phyloP scores from a whole-genome alignment of 331 rosid genomes.

The Quercus lobata region DNA sequence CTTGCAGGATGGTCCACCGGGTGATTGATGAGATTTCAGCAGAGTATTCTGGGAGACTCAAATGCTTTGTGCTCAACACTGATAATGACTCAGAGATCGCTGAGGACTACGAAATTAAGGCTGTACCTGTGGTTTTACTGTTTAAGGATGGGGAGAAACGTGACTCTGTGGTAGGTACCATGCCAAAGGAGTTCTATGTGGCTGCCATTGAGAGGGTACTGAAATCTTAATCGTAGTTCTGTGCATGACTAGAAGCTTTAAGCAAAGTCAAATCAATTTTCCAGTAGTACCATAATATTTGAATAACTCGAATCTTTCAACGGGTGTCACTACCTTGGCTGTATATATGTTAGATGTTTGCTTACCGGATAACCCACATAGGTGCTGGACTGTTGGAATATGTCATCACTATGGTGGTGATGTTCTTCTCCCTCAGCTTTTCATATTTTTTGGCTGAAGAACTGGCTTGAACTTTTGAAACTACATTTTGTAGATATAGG shows the following conservation, averaged over 20 bases:
- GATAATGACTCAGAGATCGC: conserved; percentile 67
- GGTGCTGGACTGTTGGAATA: background rate
- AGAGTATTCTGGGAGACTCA: conserved; percentile 71
- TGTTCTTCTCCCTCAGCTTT: background rate
- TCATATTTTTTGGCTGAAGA: background rate
- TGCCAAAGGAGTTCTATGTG: conserved; percentile 93
- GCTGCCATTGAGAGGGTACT: conserved; percentile 80
- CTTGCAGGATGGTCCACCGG: conserved; percentile 88
- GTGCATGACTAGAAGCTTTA: background rate
- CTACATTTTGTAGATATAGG: background rate
- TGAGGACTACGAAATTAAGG: conserved; percentile 76
- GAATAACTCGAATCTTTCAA: background rate
- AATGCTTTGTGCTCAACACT: conserved; percentile 73
- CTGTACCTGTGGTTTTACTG: conserved; percentile 84
- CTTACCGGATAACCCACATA: conserved; percentile 2
- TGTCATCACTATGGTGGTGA: background rate
- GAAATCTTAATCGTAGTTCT: conserved; percentile 30
- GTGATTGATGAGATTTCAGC: conserved; percentile 70
- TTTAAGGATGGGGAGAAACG: conserved; percentile 78
- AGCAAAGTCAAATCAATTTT: background rate
- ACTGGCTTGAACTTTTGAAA: background rate
- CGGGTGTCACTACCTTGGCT: conserved; percentile 6
- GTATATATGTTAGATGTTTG: conserved; percentile 38
- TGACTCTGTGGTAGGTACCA: conserved; percentile 75
- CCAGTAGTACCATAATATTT: background rate